Evolutionary conservation across 169 alveolate species (phyloP).

Genomic region (Plasmodium relictum): DNA sequence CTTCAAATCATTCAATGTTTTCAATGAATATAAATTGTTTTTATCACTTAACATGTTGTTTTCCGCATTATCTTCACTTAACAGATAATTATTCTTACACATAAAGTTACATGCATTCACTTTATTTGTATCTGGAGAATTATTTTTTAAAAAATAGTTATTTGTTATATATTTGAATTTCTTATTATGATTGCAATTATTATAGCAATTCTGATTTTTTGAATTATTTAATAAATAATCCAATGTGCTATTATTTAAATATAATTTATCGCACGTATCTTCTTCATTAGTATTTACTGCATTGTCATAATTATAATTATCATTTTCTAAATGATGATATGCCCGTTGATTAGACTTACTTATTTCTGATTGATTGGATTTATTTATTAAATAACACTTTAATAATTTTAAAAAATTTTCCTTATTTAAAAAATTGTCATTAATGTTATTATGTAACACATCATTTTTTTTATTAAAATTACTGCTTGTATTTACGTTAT

Average conservation of each 20-base stretch:
- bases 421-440: neutral
- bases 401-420: conserved; percentile 30
- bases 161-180: neutral
- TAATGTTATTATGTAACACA: neutral
- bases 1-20: neutral
- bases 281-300: neutral
- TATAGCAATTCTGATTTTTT: neutral
- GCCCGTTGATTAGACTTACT: neutral
- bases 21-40: neutral
- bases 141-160: neutral
- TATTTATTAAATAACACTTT: neutral
- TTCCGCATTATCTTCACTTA: neutral
- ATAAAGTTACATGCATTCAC: neutral
- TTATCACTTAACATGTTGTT: neutral
- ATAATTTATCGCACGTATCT: neutral
- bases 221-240: neutral
- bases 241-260: neutral
- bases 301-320: neutral
- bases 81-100: neutral
- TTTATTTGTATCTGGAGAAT: neutral
- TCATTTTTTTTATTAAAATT: neutral
- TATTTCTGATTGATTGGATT: neutral
- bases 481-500: neutral
- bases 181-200: neutral
- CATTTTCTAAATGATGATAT: neutral